These are phyloP conservation scores for Sphaceloma murrayae DNA, from an alignment of 2,329 filamentous ascomycete genomes.

Conservation along the genomic window DNA sequence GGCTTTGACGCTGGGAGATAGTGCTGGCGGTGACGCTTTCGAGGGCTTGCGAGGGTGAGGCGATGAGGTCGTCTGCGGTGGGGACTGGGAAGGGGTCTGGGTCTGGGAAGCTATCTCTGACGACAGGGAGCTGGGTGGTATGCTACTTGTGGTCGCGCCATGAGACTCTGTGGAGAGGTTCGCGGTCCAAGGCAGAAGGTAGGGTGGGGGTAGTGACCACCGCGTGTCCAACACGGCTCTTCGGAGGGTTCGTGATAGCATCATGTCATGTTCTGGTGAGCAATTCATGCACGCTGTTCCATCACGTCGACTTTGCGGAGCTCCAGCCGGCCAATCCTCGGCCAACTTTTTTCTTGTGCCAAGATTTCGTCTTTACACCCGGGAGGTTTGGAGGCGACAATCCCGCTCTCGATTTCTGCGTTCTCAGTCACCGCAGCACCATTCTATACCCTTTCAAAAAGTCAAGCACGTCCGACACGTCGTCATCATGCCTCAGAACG, in stretches of 20 bases:
- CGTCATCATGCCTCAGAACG: slow-evolving; percentile 62
- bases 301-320: slow-evolving; percentile 2
- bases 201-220: slow-evolving; percentile 41
- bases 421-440: neutral
- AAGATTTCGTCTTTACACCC: slow-evolving; percentile 15
- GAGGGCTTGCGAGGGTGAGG: neutral
- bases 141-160: slow-evolving; percentile 30
- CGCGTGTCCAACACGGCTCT: slow-evolving; percentile 55
- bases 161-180: slow-evolving; percentile 36
- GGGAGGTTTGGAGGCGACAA: neutral
- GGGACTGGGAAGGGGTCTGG: neutral
- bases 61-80: slow-evolving; percentile 5
- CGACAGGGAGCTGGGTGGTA: slow-evolving; percentile 20
- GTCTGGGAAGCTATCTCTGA: neutral
- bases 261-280: slow-evolving; percentile 24
- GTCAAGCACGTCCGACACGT: slow-evolving; percentile 1
- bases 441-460: too few relatives aligned
- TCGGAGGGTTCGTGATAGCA: slow-evolving; percentile 47
- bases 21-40: slow-evolving; percentile 17
- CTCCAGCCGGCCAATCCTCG: slow-evolving; percentile 10
- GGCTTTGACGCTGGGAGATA: slow-evolving; percentile 48
- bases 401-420: too few relatives aligned
- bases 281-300: neutral
- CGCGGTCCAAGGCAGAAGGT: slow-evolving; percentile 45
- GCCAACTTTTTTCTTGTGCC: slow-evolving; percentile 16